phyloP scores from a whole-genome alignment of 257 asterid species.

The Solanum pinnatisectum region DNA sequence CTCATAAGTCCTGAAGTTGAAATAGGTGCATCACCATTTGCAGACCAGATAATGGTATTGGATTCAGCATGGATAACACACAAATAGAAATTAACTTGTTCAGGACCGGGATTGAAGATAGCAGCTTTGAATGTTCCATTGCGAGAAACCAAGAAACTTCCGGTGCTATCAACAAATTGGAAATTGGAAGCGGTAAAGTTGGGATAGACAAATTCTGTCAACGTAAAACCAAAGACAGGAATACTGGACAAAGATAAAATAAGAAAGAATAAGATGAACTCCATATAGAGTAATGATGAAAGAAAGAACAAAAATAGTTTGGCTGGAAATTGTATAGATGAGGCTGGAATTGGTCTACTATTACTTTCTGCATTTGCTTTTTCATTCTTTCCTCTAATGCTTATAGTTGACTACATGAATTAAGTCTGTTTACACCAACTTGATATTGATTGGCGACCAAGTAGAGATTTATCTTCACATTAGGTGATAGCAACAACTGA shows the following conservation, averaged over 20 bases:
- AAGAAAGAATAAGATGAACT: slow-evolving; percentile 18
- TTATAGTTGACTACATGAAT: neutral
- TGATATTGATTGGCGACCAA: slow-evolving; percentile 22
- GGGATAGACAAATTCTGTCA: slow-evolving; percentile 34
- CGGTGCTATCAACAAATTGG: slow-evolving; percentile 20
- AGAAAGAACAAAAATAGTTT: slow-evolving; percentile 3
- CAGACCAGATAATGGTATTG: slow-evolving; percentile 57
- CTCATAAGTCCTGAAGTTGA: slow-evolving; percentile 29
- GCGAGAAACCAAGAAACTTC: slow-evolving; percentile 46
- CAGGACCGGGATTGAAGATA: slow-evolving; percentile 35
- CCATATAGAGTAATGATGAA: slow-evolving; percentile 6
- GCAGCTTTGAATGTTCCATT: slow-evolving; percentile 52
- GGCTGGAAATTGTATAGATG: neutral
- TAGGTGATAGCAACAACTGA: slow-evolving; percentile 8
- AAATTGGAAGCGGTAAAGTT: slow-evolving; percentile 42
- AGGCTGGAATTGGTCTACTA: slow-evolving; percentile 9
- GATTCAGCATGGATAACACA: slow-evolving; percentile 51
- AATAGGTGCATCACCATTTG: slow-evolving; percentile 50
- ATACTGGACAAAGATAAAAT: neutral
- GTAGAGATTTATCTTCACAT: neutral
- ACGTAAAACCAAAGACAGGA: slow-evolving; percentile 8
- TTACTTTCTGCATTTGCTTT: slow-evolving; percentile 12
- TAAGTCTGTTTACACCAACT: neutral
- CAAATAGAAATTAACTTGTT: slow-evolving; percentile 30
- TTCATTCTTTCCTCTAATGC: neutral